A percentile compares a stretch with the other conserved stretches of the same genome.
Conservation (phyloP, 176 grass and related monocot genomes). For the Areca catechu region DNA sequence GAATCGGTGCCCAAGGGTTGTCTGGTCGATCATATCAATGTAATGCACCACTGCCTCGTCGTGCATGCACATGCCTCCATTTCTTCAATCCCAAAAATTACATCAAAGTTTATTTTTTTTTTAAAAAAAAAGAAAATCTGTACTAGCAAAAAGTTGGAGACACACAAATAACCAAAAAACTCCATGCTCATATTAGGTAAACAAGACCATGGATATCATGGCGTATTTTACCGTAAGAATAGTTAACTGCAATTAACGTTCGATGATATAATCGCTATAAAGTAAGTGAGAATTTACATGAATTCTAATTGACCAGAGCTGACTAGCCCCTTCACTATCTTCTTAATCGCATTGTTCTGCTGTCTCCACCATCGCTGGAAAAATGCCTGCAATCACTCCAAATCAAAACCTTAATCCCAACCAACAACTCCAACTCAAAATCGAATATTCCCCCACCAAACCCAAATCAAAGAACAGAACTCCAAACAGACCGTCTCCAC, state of each 20-base stretch:
- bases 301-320: slow-evolving; percentile 74
- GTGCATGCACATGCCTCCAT: slow-evolving; percentile 95
- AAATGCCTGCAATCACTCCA: slow-evolving; percentile 43
- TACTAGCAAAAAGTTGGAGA: not conserved
- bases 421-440: not conserved
- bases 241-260: no score
- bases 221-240: not conserved
- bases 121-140: not conserved
- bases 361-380: slow-evolving; percentile 95
- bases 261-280: not conserved
- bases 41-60: slow-evolving; percentile 83
- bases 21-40: slow-evolving; percentile 97
- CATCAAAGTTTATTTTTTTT: not conserved
- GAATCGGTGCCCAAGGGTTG: slow-evolving; percentile 72
- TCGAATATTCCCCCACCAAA: not conserved
- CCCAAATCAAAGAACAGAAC: not conserved
- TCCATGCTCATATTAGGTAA: not conserved
- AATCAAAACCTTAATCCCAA: not conserved
- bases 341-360: slow-evolving; percentile 59
- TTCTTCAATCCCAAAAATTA: slow-evolving; percentile 31
- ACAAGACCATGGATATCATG: slow-evolving; percentile 7
- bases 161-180: no score
- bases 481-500: slow-evolving; percentile 54
- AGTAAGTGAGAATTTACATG: slow-evolving; percentile 35
- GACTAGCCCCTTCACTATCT: slow-evolving; percentile 63